Conservation (phyloP, 2,329 filamentous ascomycete species). For the Colletotrichum neosansevieriae region DNA sequence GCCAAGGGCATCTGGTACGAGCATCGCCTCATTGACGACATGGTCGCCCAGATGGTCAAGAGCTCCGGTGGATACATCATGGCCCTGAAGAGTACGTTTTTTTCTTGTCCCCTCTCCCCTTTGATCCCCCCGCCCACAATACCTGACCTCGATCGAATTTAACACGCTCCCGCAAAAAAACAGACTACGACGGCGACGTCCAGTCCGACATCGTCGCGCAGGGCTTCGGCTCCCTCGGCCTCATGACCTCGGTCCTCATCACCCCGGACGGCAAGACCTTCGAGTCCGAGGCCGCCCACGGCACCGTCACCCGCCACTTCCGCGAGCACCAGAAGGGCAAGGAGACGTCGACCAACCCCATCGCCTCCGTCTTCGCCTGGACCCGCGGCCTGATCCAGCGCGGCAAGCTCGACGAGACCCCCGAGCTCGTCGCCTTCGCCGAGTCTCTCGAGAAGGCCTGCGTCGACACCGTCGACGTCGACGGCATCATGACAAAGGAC, state of each 20-base stretch:
- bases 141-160: too few relatives aligned
- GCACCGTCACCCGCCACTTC: slow-evolving; percentile 98
- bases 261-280: slow-evolving; percentile 97
- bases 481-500: slow-evolving; percentile 99
- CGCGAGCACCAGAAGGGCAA: slow-evolving; percentile 98
- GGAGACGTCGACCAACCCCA: slow-evolving; percentile 98
- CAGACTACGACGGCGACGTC: slow-evolving; percentile 98
- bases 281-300: slow-evolving; percentile 97
- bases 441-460: slow-evolving; percentile 93
- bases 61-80: slow-evolving; percentile 96
- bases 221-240: slow-evolving; percentile 95
- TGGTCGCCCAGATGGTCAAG: slow-evolving; percentile 99
- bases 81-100: slow-evolving; percentile 90
- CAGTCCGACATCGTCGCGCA: slow-evolving; percentile 99
- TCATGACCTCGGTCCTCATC: slow-evolving; percentile 98
- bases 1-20: slow-evolving; percentile 98
- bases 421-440: slow-evolving; percentile 90
- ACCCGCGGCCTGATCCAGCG: slow-evolving; percentile 94
- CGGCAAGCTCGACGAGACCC: slow-evolving; percentile 92
- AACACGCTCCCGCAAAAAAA: slow-evolving; percentile 1
- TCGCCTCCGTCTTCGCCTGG: slow-evolving; percentile 99
- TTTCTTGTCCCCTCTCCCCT: not conserved
- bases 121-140: too few relatives aligned
- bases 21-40: slow-evolving; percentile 98
- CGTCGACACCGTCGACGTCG: slow-evolving; percentile 91